Evolutionary conservation across 768 basidiomycete genomes (phyloP).

Genomic region (Psilocybe cyanescens): DNA sequence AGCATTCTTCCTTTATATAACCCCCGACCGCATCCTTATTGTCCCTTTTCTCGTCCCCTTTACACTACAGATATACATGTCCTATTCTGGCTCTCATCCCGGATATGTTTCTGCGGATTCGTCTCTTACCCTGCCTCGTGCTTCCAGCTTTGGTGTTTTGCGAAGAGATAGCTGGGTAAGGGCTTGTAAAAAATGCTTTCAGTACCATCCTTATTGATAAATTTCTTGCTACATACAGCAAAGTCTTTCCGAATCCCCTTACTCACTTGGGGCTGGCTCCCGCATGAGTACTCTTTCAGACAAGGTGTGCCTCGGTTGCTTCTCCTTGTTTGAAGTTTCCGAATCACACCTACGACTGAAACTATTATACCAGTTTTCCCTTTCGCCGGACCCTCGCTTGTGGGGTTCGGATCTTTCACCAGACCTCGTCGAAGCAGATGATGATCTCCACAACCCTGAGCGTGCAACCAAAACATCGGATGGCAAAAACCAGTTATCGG

Average conservation of each 20-base stretch:
- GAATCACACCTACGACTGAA: neutral
- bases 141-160: slow-evolving; percentile 37
- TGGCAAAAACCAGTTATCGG: slow-evolving; percentile 42
- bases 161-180: slow-evolving; percentile 47
- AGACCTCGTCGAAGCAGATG: slow-evolving; percentile 65
- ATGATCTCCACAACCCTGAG: slow-evolving; percentile 74
- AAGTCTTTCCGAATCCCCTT: slow-evolving; percentile 45
- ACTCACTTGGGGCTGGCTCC: slow-evolving; percentile 45
- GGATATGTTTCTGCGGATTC: slow-evolving; percentile 36
- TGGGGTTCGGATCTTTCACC: slow-evolving; percentile 68
- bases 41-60: slow-evolving; percentile 16
- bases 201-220: neutral
- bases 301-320: slow-evolving; percentile 35
- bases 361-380: slow-evolving; percentile 50
- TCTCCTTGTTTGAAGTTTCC: neutral
- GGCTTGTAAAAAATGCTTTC: neutral
- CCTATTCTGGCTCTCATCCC: slow-evolving; percentile 31
- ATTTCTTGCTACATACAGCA: slow-evolving; percentile 21
- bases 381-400: slow-evolving; percentile 64
- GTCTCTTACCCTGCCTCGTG: slow-evolving; percentile 31
- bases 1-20: slow-evolving; percentile 17
- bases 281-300: slow-evolving; percentile 46
- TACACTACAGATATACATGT: slow-evolving; percentile 25
- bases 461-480: slow-evolving; percentile 28
- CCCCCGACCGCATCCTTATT: slow-evolving; percentile 5